phyloP scores from a whole-genome alignment of 768 basidiomycete genomes.

The Tylopilus subfusipes region DNA sequence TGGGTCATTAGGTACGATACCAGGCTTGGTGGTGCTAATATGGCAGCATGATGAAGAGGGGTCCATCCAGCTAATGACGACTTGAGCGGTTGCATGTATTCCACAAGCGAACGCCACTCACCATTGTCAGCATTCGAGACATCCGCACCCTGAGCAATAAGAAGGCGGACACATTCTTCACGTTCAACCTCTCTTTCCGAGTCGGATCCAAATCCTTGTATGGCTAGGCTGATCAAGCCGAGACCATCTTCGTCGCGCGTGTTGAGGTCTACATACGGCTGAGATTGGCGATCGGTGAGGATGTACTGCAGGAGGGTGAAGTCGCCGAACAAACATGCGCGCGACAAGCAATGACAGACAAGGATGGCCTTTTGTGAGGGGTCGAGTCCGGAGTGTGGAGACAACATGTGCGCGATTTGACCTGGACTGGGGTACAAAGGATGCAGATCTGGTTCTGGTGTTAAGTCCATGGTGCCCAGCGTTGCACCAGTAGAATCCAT shows the following conservation, averaged over 20 bases:
- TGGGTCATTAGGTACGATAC: constrained; percentile 91
- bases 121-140: constrained; percentile 59
- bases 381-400: constrained; percentile 62
- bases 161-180: constrained; percentile 82
- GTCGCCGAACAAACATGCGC: constrained; percentile 79
- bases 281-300: constrained; percentile 63
- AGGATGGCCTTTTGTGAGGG: constrained; percentile 67
- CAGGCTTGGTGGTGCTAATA: constrained; percentile 85
- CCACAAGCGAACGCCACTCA: constrained; percentile 29
- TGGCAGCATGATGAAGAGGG: constrained; percentile 85
- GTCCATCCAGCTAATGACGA: constrained; percentile 81
- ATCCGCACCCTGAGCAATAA: constrained; percentile 77
- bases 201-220: constrained; percentile 80
- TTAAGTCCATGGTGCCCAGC: constrained; percentile 47
- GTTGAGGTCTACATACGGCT: constrained; percentile 61
- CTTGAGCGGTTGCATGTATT: constrained; percentile 3
- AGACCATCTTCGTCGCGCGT: constrained; percentile 84
- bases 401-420: constrained; percentile 60
- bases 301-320: constrained; percentile 68
- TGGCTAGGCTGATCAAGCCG: constrained; percentile 70
- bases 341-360: constrained; percentile 67
- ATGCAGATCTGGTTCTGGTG: constrained; percentile 75
- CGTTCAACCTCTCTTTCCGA: constrained; percentile 82
- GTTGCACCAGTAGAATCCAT: constrained; percentile 31
- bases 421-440: constrained; percentile 71